A percentile compares a stretch with the other conserved stretches of the same genome.
Evolutionary conservation across 176 grass and related monocot genomes (phyloP).

Genomic region (Rhynchospora tenuis): DNA sequence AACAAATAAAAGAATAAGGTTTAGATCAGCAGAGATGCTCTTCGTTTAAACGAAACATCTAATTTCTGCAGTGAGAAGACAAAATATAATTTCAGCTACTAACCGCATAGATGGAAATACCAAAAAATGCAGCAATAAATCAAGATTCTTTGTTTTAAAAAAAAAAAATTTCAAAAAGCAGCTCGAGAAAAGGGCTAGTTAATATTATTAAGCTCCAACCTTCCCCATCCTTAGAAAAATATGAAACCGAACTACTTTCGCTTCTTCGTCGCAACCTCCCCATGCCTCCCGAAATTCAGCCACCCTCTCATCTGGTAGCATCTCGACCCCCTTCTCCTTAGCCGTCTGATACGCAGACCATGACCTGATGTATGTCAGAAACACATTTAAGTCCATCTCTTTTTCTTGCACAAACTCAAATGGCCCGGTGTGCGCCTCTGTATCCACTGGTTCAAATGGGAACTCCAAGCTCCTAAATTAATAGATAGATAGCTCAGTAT

Average conservation of each 20-base stretch:
- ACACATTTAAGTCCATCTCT: slow-evolving; percentile 44
- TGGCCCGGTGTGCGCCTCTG: slow-evolving; percentile 44
- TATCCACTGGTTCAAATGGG: slow-evolving; percentile 60
- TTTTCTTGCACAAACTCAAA: slow-evolving; percentile 60
- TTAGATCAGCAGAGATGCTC: too few relatives aligned
- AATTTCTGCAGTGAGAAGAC: too few relatives aligned
- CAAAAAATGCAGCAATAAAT: too few relatives aligned
- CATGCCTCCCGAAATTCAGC: slow-evolving; percentile 38
- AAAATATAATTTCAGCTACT: too few relatives aligned
- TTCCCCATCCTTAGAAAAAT: slow-evolving; percentile 84
- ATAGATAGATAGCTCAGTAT: not conserved
- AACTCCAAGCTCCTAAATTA: slow-evolving; percentile 36
- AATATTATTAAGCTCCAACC: slow-evolving; percentile 3
- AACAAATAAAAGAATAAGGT: too few relatives aligned
- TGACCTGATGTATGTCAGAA: slow-evolving; percentile 66
- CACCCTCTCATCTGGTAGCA: slow-evolving; percentile 45
- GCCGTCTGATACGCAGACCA: slow-evolving; percentile 95
- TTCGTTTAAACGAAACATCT: too few relatives aligned
- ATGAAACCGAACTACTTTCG: slow-evolving; percentile 55
- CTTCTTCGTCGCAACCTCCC: slow-evolving; percentile 34
- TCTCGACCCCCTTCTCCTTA: slow-evolving; percentile 53
- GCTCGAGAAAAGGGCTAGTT: too few relatives aligned
- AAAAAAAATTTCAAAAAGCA: too few relatives aligned
- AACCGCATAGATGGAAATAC: too few relatives aligned
- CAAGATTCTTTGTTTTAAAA: too few relatives aligned